Conservation (phyloP, 805 yeast species). For the Ogataea thermomethanolica region DNA sequence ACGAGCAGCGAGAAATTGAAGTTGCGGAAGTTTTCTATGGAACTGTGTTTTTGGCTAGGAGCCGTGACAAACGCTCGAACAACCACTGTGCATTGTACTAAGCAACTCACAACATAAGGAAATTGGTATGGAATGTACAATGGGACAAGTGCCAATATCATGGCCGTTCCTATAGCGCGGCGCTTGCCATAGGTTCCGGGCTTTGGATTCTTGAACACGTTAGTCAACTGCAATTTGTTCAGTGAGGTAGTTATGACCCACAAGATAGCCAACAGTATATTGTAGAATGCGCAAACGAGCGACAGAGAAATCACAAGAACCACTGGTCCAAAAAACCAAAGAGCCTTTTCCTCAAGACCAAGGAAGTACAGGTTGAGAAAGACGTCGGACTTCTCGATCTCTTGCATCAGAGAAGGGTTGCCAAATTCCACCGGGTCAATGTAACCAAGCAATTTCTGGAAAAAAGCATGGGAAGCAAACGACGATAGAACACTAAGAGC, state of each 20-base stretch:
- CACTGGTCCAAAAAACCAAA: slow-evolving; percentile 59
- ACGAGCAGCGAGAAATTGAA: slow-evolving; percentile 61
- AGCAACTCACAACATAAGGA: slow-evolving; percentile 58
- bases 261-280: slow-evolving; percentile 27
- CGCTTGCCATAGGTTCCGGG: slow-evolving; percentile 17
- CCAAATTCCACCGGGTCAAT: slow-evolving; percentile 55
- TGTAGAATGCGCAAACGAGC: slow-evolving; percentile 39
- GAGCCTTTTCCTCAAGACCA: slow-evolving; percentile 57
- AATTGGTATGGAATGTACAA: slow-evolving; percentile 78
- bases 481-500: slow-evolving; percentile 39
- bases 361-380: slow-evolving; percentile 56
- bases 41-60: slow-evolving; percentile 1
- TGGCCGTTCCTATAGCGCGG: slow-evolving; percentile 33
- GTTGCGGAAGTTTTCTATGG: slow-evolving; percentile 42
- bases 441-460: slow-evolving; percentile 39
- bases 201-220: slow-evolving; percentile 2
- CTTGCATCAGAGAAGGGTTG: slow-evolving; percentile 41
- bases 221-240: slow-evolving; percentile 11
- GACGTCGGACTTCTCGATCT: slow-evolving; percentile 35
- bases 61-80: slow-evolving; percentile 31
- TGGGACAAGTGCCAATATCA: slow-evolving; percentile 46
- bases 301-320: slow-evolving; percentile 46
- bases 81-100: slow-evolving; percentile 56
- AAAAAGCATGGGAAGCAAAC: slow-evolving; percentile 31
- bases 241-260: slow-evolving; percentile 23